Base-by-base conservation (phyloP, 1,284 basidiomycete genomes). In the Ceratobasidium sp. region DNA sequence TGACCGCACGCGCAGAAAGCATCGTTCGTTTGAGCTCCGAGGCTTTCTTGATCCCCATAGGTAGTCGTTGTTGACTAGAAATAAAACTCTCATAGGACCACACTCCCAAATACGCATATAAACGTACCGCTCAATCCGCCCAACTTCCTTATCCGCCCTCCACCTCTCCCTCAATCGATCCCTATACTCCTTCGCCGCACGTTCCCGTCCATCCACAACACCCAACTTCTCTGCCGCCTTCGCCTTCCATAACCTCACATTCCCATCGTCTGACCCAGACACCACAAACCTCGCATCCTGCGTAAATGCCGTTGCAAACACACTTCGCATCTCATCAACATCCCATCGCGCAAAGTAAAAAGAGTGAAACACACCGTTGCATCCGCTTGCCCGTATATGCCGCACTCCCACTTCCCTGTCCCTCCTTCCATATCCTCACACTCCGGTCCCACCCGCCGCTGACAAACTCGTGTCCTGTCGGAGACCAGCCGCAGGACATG, bases 321-420 rank as follows among this genome's bases (percentile, higher is more conserved):
- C 75, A 76, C 91, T 92, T 76, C 11, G 22, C 19, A 54, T 14
- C 14, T 16, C 34, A 29, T 46, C 27, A 49, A 46, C 19, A 1
- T 41, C 24, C 34, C 39, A 76, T 0, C 14, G 14, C n/a, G 72
- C 62, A 79, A 80, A 53, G 27, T 29, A 6, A 46, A 80, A 4
- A 29, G 9, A 48, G 27, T 46, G 13, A n/a, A 41, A 79, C 81
- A 66, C 68, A 94, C 92, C 96, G 89, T 82, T 99, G 97, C 98
- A 99, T 99, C 53, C 98, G 93, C 84, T 98, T 98, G 29, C 95
- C 97, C 83, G 99, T 97, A 81, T 99, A 99, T 4, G 96, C 91
- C 81, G 98, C 97, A 24, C 94, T 90, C 2, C 88, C 87, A 74
- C 90, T 89, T 2, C 96, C 96, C 59, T 88, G 87, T 39, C 94